Evolutionary conservation across 441 rosid genomes (phyloP), one percentile per base, ranked within the genome.

Genomic region (Macaranga tanarius): DNA sequence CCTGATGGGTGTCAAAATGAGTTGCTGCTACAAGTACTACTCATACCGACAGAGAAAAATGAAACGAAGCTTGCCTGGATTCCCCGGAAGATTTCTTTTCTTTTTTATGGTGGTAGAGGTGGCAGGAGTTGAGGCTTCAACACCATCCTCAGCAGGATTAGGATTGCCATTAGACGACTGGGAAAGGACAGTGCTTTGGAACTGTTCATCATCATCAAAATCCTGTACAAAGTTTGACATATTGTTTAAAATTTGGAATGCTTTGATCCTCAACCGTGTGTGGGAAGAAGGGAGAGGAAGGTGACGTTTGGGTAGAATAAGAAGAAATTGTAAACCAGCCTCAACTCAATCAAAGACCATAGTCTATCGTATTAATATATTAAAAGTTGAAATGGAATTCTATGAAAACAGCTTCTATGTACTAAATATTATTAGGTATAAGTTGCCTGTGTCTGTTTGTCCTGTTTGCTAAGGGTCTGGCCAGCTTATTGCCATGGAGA

Each of bases 31-130:
- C 13, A n/a, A 8, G 12, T 42, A 42, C 47, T 7, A 34, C 7
- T 45, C 10, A 19, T 23, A 60, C 3, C 31, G 59, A 51, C 52
- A 50, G 6, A 3, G 6, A 34, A 57, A 70, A 44, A 68, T 28
- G 51, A 31, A 65, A 31, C 19, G 0, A 13, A 26, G 67, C 84
- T 83, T 82, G 83, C 93, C 91, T 75, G 87, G 91, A 71, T 87
- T 84, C 23, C 90, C 91, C 0, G 90, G 89, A 73, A 87, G 88
- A 77, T 83, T 86, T 72, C 88, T 74, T 72, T 86, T 89, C 81
- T 75, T 87, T 75, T 79, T 87, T 12, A 73, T 79, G 62, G 75
- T 59, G 1, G 73, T 59, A 26, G 73, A 52, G 51, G 70, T 64
- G 69, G 73, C 60, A 40, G 81, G 81, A 76, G 71, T 52, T 38